Evolutionary conservation across 2,329 filamentous ascomycete genomes (phyloP), one percentile per base, ranked within the genome.

Genomic region (Pseudopyrenochaeta lycopersici): DNA sequence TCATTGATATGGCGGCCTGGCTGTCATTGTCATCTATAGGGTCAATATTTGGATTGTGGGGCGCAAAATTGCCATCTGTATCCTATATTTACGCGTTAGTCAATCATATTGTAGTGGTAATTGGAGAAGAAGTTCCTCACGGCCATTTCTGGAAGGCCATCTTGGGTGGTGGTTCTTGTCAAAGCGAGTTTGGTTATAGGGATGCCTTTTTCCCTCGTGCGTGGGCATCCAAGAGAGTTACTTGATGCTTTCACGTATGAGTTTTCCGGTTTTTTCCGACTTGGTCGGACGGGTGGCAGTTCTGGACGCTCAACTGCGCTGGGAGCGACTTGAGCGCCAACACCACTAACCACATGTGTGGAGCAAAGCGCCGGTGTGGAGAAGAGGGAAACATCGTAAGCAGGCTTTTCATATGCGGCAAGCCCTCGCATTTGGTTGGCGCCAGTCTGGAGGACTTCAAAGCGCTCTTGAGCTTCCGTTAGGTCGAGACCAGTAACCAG

Each of bases 11-110:
- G 5, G 7, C 7, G 3, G 33, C 29, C 10, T 71, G 63, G 23
- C 40, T 66, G n/a, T 73, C 66, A 35, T 71, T 66, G n/a, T 73
- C 66, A 35, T 71, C 56, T 42, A 72, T 71, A 2, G 71, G 62
- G 46, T 73, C 71, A 18, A 35, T 31, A 2, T 57, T 50, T 21
- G 46, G 49, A 18, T 62, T 60, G 20, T 47, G 42, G 14, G n/a
- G 20, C 7, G 46, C 40, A 30, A 56, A 50, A 15, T 40, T 23
- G 45, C 31, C 14, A 2, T 57, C 31, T 17, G 43, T 43, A 29
- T 63, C 56, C 71, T 74, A 7, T 33, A 46, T 31, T 11, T 14
- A 38, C 27, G 21, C 5, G 20, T 65, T 48, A 67, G 62, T 49
- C n/a, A 23, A 21, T 6, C 23, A 45, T 30, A n/a, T 7, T 3